Conservation (phyloP, 257 asterid genomes). For the Lavandula angustifolia region DNA sequence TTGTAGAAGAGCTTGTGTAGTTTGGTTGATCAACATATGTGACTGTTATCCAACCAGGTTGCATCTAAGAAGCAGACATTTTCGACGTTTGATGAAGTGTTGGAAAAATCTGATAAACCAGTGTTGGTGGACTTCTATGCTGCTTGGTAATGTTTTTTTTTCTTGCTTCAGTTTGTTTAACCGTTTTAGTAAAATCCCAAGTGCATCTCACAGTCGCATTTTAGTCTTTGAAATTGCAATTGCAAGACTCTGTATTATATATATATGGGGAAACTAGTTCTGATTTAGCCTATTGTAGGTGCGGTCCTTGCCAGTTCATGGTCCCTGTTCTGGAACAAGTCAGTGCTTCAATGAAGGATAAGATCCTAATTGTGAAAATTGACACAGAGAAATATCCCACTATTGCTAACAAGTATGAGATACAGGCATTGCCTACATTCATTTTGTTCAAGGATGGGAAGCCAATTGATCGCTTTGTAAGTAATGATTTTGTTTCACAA, state of each 20-base stretch:
- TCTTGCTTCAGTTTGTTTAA: too few relatives aligned
- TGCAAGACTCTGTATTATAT: slow-evolving; percentile 1
- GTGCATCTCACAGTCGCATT: too few relatives aligned
- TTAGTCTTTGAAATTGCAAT: too few relatives aligned
- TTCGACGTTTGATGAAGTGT: slow-evolving; percentile 58
- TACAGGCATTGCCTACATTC: slow-evolving; percentile 92
- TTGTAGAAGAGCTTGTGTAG: too few relatives aligned
- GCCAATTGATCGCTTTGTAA: slow-evolving; percentile 87
- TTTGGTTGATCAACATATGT: slow-evolving; percentile 1
- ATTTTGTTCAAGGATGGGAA: slow-evolving; percentile 83
- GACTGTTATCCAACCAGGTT: slow-evolving; percentile 47
- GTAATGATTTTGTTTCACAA: too few relatives aligned
- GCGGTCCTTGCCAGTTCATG: slow-evolving; percentile 98
- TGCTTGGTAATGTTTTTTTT: slow-evolving; percentile 54
- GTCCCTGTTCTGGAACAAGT: slow-evolving; percentile 74
- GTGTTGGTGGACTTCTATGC: slow-evolving; percentile 85
- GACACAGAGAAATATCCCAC: slow-evolving; percentile 90
- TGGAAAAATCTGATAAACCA: slow-evolving; percentile 63
- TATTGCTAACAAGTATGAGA: slow-evolving; percentile 71
- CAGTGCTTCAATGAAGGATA: slow-evolving; percentile 60
- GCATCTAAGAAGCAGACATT: slow-evolving; percentile 66
- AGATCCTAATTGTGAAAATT: slow-evolving; percentile 81
- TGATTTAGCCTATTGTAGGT: slow-evolving; percentile 56
- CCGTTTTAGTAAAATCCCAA: too few relatives aligned
- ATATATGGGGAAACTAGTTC: slow-evolving; percentile 14